A percentile compares a stretch with the other conserved stretches of the same genome.
Conservation (phyloP, 2,329 filamentous ascomycete genomes). For the Dichotomopilus funicola region DNA sequence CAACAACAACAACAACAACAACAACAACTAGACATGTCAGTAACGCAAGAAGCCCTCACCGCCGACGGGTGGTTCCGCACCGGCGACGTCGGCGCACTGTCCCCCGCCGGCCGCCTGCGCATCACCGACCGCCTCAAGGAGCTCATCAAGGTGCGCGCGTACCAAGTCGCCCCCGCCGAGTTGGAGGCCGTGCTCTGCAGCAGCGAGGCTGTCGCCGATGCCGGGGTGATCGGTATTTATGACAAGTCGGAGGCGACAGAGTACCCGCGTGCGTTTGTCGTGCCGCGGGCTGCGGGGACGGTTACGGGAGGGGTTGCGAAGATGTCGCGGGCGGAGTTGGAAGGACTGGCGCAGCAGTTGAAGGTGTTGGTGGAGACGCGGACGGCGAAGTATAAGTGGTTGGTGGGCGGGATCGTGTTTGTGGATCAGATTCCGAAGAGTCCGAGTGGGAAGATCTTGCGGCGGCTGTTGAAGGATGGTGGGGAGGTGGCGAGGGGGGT, state of each 20-base stretch:
- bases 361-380: conserved; percentile 51
- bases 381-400: conserved; percentile 57
- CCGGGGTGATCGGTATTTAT: conserved; percentile 50
- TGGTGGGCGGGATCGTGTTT: conserved; percentile 62
- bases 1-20: not conserved
- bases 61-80: conserved; percentile 64
- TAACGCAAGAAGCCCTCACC: conserved; percentile 34
- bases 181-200: conserved; percentile 33
- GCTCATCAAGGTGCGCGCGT: conserved; percentile 39
- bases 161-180: conserved; percentile 39
- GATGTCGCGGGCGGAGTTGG: conserved; percentile 28
- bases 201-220: conserved; percentile 37
- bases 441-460: conserved; percentile 43
- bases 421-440: conserved; percentile 64
- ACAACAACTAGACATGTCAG: conserved; percentile 30
- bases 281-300: conserved; percentile 27
- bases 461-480: conserved; percentile 34
- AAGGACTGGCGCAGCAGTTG: conserved; percentile 47
- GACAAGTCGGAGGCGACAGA: conserved; percentile 50
- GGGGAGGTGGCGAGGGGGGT: conserved; percentile 28
- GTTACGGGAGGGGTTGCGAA: not conserved
- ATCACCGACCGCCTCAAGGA: conserved; percentile 70
- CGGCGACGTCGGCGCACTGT: conserved; percentile 53
- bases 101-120: conserved; percentile 49
- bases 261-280: conserved; percentile 51